Percentiles rank a stretch among this genome's conserved stretches.
Evolutionary conservation across 192 early-diverging fungal genomes (phyloP).

Genomic region (Gigaspora rosea): DNA sequence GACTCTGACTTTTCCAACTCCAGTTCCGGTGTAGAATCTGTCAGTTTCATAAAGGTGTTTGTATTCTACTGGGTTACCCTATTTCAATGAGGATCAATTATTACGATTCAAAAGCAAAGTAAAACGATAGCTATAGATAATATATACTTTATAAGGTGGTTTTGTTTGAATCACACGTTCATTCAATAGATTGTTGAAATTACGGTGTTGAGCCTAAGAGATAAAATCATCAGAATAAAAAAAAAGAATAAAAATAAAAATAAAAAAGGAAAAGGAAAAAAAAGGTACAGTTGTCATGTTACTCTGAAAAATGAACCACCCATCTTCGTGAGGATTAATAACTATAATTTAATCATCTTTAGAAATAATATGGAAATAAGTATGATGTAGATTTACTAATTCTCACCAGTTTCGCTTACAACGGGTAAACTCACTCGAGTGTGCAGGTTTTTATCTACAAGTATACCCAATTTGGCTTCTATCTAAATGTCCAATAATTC

Average conservation of each 20-base stretch:
- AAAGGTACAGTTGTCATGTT: constrained; percentile 68
- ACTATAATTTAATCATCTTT: constrained; percentile 15
- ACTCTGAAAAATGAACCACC: constrained; percentile 68
- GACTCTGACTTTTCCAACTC: constrained; percentile 54
- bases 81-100: constrained; percentile 1
- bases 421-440: constrained; percentile 67
- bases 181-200: constrained; percentile 84
- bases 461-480: constrained; percentile 87
- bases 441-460: constrained; percentile 67
- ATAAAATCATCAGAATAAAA: not conserved
- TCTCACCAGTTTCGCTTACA: constrained; percentile 60
- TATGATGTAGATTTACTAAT: not conserved
- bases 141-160: constrained; percentile 24
- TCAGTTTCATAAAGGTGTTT: constrained; percentile 76
- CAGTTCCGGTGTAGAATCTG: constrained; percentile 55
- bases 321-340: constrained; percentile 35
- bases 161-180: constrained; percentile 61
- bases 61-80: constrained; percentile 64
- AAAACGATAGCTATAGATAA: no score
- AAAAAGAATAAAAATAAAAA: no score
- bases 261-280: not conserved
- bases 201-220: constrained; percentile 70
- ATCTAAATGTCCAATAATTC: constrained; percentile 53
- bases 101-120: not conserved
- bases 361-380: no score